Conservation (phyloP, 768 basidiomycete genomes). For the Phlebiopsis flavidoalba region DNA sequence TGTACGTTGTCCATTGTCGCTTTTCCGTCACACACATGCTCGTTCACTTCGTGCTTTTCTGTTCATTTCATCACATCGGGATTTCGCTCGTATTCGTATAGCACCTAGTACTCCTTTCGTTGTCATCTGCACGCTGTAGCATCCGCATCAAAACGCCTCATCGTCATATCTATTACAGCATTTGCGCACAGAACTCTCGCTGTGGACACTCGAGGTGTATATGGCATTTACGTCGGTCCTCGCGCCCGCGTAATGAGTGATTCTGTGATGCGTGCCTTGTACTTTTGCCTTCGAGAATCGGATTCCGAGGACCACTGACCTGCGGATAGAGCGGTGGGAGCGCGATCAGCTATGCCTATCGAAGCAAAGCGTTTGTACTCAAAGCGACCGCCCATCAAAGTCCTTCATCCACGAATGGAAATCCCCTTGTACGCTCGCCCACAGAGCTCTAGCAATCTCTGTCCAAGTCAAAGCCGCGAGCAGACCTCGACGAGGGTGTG, state of each 20-base stretch:
- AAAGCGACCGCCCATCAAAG: slow-evolving; percentile 1
- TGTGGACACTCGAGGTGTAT: neutral
- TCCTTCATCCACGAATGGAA: slow-evolving; percentile 16
- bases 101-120: slow-evolving; percentile 1
- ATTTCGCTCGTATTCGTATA: neutral
- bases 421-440: slow-evolving; percentile 12
- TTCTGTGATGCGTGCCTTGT: neutral
- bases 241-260: neutral
- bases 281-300: neutral
- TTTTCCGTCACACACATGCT: neutral
- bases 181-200: neutral
- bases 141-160: neutral
- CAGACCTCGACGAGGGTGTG: neutral
- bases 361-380: slow-evolving; percentile 2
- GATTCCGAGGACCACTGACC: neutral
- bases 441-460: neutral
- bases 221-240: neutral
- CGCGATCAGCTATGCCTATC: neutral
- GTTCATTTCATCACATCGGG: neutral
- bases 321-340: neutral
- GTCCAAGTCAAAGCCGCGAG: neutral
- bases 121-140: slow-evolving; percentile 3
- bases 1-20: slow-evolving; percentile 3
- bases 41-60: neutral
- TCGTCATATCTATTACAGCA: neutral